These are phyloP conservation scores for Xerocomellus intermedius DNA, from an alignment of 768 basidiomycete genomes.

Conservation along the genomic window DNA sequence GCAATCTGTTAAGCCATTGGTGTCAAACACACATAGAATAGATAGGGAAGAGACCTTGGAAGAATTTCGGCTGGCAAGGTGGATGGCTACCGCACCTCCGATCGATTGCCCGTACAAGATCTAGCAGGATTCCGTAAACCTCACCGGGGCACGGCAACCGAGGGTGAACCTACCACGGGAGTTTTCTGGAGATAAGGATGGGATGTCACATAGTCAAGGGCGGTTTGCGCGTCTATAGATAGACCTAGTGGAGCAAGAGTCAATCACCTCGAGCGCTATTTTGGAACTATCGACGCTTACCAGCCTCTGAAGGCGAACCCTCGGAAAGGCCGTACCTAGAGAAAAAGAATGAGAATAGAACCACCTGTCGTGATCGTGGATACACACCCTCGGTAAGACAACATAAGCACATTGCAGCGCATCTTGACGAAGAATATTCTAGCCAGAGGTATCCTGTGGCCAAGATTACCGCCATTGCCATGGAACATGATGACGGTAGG, in stretches of 20 bases:
- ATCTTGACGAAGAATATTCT: slow-evolving; percentile 76
- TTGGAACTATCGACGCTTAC: slow-evolving; percentile 35
- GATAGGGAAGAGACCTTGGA: slow-evolving; percentile 45
- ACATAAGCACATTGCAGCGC: slow-evolving; percentile 92
- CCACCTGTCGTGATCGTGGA: neutral
- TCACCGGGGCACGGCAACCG: neutral
- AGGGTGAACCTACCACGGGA: slow-evolving; percentile 51
- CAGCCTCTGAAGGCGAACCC: slow-evolving; percentile 82
- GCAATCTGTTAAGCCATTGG: slow-evolving; percentile 46
- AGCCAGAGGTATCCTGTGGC: slow-evolving; percentile 88
- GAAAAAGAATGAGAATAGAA: neutral
- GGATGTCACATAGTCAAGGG: slow-evolving; percentile 67
- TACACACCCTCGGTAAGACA: slow-evolving; percentile 87
- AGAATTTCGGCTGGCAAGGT: slow-evolving; percentile 79
- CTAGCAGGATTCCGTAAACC: slow-evolving; percentile 32
- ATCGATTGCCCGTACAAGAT: slow-evolving; percentile 84
- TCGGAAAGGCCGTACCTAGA: slow-evolving; percentile 84
- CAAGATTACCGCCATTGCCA: slow-evolving; percentile 84
- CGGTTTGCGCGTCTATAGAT: slow-evolving; percentile 81
- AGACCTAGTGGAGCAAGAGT: slow-evolving; percentile 47
- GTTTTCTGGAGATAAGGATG: slow-evolving; percentile 66
- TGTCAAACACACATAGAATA: neutral
- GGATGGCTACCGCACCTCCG: slow-evolving; percentile 90
- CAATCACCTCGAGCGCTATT: neutral
- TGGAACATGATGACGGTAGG: slow-evolving; percentile 95